Evolutionary conservation across 495 filamentous ascomycete genomes (phyloP), one percentile per base, ranked within the genome.

Genomic region (Saxispiralis lemnorum): DNA sequence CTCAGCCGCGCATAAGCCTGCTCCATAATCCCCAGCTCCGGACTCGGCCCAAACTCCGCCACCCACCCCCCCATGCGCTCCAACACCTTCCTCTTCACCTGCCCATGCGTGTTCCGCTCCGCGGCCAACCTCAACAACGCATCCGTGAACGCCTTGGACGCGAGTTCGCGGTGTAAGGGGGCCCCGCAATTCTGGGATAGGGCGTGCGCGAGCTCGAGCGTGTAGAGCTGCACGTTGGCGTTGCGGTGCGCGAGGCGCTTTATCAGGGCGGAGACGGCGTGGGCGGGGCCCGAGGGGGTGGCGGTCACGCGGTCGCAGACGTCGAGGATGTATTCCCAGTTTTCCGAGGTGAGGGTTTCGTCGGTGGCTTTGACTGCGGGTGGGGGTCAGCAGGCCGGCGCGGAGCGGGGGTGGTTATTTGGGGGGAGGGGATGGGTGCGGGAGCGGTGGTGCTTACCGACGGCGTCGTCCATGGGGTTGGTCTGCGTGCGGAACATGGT

Each of bases 201-300:
- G 13, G 89, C 81, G 63, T 97, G 94, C 45, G 79, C 87, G 49
- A 97, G 80, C 76, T 97, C 89, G 45, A 97, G 70, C 15, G 89
- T 96, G 58, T 97, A 97, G 28, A 97, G 70, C 64, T 97, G 89
- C n/a, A 97, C 89, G 63, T 97, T 96, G 44, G 89, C 89, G 64
- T 97, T 97, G 47, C 89, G 76, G 64, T 97, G 88, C 44, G 89
- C 92, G 50, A 97, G 69, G 46, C 89, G 71, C 65, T 94, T 96
- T 60, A 96, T 97, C 70, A 97, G 71, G 46, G 83, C 80, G 48
- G 85, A 82, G 48, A 96, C 83, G 14, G 77, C 86, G 66, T 96
- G 88, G 64, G 93, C 93, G 40, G 85, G 71, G 72, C 79, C 79
- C 20, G 70, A 72, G 38, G 80, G 73, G 47, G 73, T 68, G 38